Evolutionary conservation across 2,329 filamentous ascomycete species (phyloP), one percentile per base, ranked within the genome.

Genomic region (Pestalotiopsis sp.): DNA sequence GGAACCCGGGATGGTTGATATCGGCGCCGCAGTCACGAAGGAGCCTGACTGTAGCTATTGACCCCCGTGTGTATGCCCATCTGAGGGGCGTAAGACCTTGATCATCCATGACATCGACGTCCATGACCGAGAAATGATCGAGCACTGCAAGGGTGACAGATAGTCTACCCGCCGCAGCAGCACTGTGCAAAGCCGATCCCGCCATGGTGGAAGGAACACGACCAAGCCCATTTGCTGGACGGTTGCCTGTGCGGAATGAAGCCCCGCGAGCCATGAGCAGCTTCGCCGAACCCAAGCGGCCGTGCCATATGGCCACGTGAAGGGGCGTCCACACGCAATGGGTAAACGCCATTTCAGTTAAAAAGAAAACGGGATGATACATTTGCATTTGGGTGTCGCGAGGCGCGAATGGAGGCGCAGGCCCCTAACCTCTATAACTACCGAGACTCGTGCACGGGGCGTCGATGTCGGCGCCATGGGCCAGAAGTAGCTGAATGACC

Each of bases 381-480:
- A 0, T 6, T 6, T n/a, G 39, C 38, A 12, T n/a, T 17, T 52
- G 45, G 20, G 38, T 25, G 23, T 23, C 38, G 62, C 2, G 25
- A 25, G 49, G 39, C 36, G 27, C 4, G 27, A 27, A 27, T 27
- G 27, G 27, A 27, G 27, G 27, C 27, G 27, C 27, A 27, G 27
- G 27, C 27, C 27, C 27, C 27, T 27, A 27, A 27, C 27, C 27
- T 27, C 27, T 27, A 27, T 27, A 27, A 5, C 27, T 27, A 52
- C 20, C 62, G 17, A 12, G n/a, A 5, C 69, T 61, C 36, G 59
- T 65, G 2, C 71, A 74, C 4, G 66, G n/a, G 59, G 69, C 52
- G 55, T 75, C 55, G 38, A 74, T 67, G 9, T 74, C 59, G 2
- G 73, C 73, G 3, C 71, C 73, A 20, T 73, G n/a, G 41, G 67